phyloP scores from a whole-genome alignment of 345 rosid genomes.

The Lepidium africanum region DNA sequence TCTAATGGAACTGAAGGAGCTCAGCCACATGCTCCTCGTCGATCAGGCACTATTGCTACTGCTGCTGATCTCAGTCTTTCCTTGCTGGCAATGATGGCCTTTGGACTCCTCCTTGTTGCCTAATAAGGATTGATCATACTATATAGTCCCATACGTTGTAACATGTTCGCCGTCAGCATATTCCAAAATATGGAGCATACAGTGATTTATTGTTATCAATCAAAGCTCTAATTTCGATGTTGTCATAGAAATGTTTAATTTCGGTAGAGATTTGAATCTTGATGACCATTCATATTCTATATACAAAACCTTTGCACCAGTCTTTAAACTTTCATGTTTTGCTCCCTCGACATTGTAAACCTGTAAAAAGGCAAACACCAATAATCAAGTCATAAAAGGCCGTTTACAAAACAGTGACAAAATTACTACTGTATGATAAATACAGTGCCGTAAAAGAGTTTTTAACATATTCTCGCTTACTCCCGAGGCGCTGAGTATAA shows the following conservation, averaged over 20 bases:
- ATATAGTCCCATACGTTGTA: constrained; percentile 3
- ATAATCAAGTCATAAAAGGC: constrained; percentile 2
- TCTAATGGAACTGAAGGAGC: not conserved
- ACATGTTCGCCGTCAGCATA: constrained; percentile 1
- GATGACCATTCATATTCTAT: not conserved
- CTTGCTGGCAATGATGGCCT: constrained; percentile 26
- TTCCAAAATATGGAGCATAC: constrained; percentile 8
- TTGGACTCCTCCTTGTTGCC: constrained; percentile 15
- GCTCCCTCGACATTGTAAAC: not conserved
- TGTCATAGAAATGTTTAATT: constrained; percentile 6
- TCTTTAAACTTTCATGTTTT: not conserved
- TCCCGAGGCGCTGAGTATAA: constrained; percentile 3
- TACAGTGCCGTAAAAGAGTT: not conserved
- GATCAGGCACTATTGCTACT: constrained; percentile 25
- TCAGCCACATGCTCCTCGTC: constrained; percentile 17
- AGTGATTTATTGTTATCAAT: constrained; percentile 6
- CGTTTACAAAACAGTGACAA: not conserved
- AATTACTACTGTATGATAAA: not conserved
- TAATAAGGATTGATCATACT: constrained; percentile 1
- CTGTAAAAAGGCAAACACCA: constrained; percentile 3
- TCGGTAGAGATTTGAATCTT: constrained; percentile 10
- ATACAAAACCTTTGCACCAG: not conserved
- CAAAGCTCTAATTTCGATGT: constrained; percentile 4
- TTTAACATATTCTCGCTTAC: constrained; percentile 2
- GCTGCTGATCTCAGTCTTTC: constrained; percentile 29